Base-by-base conservation (phyloP, 2,329 filamentous ascomycete genomes). In the Penicillium janthinellum region DNA sequence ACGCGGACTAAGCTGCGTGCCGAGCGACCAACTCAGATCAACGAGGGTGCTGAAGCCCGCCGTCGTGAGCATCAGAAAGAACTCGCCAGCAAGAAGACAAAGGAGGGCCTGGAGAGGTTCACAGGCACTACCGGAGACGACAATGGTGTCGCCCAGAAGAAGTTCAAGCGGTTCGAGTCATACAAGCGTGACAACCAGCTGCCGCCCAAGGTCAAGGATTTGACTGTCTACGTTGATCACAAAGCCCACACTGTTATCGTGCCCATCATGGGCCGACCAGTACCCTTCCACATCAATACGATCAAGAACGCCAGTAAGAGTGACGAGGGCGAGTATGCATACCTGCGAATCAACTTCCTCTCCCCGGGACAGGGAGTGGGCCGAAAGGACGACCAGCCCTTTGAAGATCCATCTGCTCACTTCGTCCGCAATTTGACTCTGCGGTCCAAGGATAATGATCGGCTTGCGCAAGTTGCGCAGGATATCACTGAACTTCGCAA, bases 261-360 rank as follows among this genome's bases (percentile, higher is more conserved):
- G 45, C 95, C 96, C 2, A 94, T 99, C 70, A 96, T 99, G 92
- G 95, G 95, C 45, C 88, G 96, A 7, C 94, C 95, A 0, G 95
- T 99, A 28, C 95, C 95, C 0, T 99, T 98, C 81, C 96, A 99
- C 76, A 98, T 99, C 70, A 89, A 88, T 75, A 98, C 96, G 2
- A 96, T 99, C 84, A 99, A 99, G 79, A 99, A 98, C 73, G 95
- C 94, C 22, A 98, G 94, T 80, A 96, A 96, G 78, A 98, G 92
- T 66, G 93, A 96, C 64, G 95, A 99, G 76, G 91, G 91, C 51
- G 93, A 96, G 64, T 97, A 92, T 79, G 90, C 92, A 0, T 98
- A 95, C 73, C 82, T 99, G 37, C 89, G 96, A 65, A 94, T 99
- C 82, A 99, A 99, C 79, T 96, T 99, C 75, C 83, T 99, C 12